Evolutionary conservation across 1,284 basidiomycete species (phyloP).

Genomic region (Cutaneotrichosporon arboriforme): DNA sequence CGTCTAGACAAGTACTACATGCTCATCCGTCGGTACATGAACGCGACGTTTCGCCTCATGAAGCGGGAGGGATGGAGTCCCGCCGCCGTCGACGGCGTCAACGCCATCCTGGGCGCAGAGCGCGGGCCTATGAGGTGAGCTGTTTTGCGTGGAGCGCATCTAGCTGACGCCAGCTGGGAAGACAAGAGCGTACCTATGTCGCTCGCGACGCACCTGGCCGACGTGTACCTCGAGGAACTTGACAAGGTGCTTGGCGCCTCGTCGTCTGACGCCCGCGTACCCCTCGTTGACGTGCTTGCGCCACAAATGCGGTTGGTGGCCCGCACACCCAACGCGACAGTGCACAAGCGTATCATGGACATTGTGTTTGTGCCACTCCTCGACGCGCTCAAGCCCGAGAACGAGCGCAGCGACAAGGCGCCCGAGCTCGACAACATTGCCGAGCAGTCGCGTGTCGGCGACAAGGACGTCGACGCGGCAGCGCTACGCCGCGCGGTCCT

Average conservation of each 20-base stretch:
- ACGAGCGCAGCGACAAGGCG: slow-evolving; percentile 24
- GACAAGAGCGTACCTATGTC: slow-evolving; percentile 72
- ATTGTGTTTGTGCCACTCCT: slow-evolving; percentile 35
- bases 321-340: slow-evolving; percentile 34
- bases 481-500: slow-evolving; percentile 59
- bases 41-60: slow-evolving; percentile 76
- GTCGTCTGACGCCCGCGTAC: slow-evolving; percentile 28
- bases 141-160: too few species aligned
- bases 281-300: slow-evolving; percentile 31
- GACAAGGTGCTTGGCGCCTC: slow-evolving; percentile 59
- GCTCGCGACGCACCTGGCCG: slow-evolving; percentile 76
- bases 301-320: slow-evolving; percentile 44
- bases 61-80: slow-evolving; percentile 65
- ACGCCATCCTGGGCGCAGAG: slow-evolving; percentile 56
- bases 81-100: slow-evolving; percentile 57
- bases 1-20: slow-evolving; percentile 97
- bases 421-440: slow-evolving; percentile 4
- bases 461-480: slow-evolving; percentile 7
- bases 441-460: neutral
- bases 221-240: slow-evolving; percentile 87
- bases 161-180: slow-evolving; percentile 55
- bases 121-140: slow-evolving; percentile 74
- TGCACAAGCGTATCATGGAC: slow-evolving; percentile 39
- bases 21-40: slow-evolving; percentile 81
- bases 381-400: slow-evolving; percentile 18